Evolutionary conservation across 345 rosid species (phyloP).

Genomic region (Durio zibethinus): DNA sequence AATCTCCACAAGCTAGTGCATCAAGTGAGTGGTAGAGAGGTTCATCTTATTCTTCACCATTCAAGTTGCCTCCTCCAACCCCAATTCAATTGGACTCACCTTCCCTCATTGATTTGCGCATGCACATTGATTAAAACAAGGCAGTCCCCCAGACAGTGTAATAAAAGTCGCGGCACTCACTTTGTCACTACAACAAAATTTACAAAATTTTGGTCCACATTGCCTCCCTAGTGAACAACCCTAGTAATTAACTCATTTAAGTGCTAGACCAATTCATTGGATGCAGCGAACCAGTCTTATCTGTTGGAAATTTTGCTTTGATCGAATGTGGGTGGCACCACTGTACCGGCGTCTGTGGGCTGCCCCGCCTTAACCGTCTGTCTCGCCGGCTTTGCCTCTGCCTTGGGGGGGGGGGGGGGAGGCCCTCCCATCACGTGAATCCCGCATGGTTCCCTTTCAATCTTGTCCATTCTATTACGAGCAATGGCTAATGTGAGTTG

Average conservation of each 20-base stretch:
- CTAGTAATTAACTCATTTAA: neutral
- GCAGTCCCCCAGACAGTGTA: neutral
- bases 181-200: neutral
- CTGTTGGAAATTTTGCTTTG: neutral
- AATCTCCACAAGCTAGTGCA: neutral
- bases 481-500: neutral
- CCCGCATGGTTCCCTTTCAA: neutral
- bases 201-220: neutral
- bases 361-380: neutral
- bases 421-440: neutral
- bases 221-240: conserved; percentile 6
- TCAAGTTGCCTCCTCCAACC: conserved; percentile 1
- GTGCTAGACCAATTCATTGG: neutral
- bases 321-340: neutral
- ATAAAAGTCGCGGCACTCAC: neutral
- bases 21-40: neutral
- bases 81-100: neutral
- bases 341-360: neutral
- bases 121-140: neutral
- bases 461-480: neutral
- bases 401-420: neutral
- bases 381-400: neutral
- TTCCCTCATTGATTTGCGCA: conserved; percentile 9
- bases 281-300: neutral
- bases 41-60: neutral